Evolutionary conservation across 371 early-diverging fungal species (phyloP), one percentile per base, ranked within the genome.

Genomic region (Mortierella sp.): DNA sequence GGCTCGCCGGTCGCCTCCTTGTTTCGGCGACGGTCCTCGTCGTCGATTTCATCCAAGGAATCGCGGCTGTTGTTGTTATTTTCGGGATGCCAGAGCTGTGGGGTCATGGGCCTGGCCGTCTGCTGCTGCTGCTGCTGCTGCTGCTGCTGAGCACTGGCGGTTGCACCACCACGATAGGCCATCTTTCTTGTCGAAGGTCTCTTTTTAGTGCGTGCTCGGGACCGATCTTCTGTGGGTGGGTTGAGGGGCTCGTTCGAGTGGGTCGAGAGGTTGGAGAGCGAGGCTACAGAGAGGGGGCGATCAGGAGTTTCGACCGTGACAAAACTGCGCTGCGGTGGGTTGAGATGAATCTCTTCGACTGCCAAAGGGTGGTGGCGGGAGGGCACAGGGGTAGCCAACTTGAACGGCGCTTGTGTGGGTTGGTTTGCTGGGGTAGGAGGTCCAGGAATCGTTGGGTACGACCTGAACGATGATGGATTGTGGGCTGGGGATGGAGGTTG

Each of bases 21-120:
- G 41, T 65, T 39, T 6, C 52, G 58, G 19, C 58, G 58, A 31
- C 58, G 48, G 43, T 71, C 77, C n/a, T 71, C 64, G 40, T 37
- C 31, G 29, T 71, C 71, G 44, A 61, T 73, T 16, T 61, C 66
- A 8, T 65, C 68, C 31, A 52, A 34, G 1, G 13, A 22, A 4
- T 50, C 44, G 31, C 73, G 44, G 40, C 48, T 65, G 58, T 64
- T 50, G 1, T 45, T 40, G 24, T 50, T 34, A 24, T 72, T 76
- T 24, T 76, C 80, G 31, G 80, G 80, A 41, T 80, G 80, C 80
- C 80, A 80, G 39, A 76, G 76, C 55, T 80, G 80, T 22, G 80
- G 80, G 0, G 80, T 76, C 34, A 80, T 37, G 9, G 76, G 58
- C 2, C 76, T 68, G 29, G 73, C 41, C 19, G 77, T 37, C 58